A percentile compares a stretch with the other conserved stretches of the same genome.
Evolutionary conservation across 169 alveolate genomes (phyloP).

Genomic region (Plasmodium coatneyi): DNA sequence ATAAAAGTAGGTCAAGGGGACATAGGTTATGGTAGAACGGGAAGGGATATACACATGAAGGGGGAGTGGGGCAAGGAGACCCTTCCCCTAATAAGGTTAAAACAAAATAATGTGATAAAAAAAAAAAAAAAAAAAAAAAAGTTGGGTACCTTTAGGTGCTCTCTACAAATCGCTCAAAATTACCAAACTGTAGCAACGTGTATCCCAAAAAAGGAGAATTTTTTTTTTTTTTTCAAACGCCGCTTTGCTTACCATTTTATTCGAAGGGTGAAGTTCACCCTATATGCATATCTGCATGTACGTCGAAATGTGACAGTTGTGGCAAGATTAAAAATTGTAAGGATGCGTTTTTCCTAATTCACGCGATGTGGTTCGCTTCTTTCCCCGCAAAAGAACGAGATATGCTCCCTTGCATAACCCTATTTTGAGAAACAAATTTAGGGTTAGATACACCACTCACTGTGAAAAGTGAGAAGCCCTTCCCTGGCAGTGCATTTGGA

Average conservation of each 20-base stretch:
- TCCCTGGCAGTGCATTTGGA: background rate
- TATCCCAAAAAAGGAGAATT: background rate
- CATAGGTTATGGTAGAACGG: background rate
- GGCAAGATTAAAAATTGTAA: background rate
- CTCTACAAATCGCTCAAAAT: background rate
- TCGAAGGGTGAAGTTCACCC: background rate
- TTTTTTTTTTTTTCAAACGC: background rate
- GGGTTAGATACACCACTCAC: background rate
- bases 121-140: slow-evolving; percentile 20
- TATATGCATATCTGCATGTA: background rate
- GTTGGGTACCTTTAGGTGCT: background rate
- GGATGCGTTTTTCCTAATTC: background rate
- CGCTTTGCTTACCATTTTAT: background rate
- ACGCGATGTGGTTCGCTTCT: background rate
- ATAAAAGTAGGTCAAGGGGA: background rate
- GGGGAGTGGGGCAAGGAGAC: background rate
- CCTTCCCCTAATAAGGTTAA: background rate
- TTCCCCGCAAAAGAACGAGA: background rate
- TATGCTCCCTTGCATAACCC: background rate
- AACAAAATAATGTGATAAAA: background rate
- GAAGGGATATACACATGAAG: background rate
- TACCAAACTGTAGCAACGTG: background rate
- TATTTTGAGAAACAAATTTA: background rate
- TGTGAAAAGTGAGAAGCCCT: background rate
- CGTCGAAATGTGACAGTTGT: background rate